These are phyloP conservation scores for Paraglomus occultum DNA, from an alignment of 192 early-diverging fungal genomes.

Conservation along the genomic window DNA sequence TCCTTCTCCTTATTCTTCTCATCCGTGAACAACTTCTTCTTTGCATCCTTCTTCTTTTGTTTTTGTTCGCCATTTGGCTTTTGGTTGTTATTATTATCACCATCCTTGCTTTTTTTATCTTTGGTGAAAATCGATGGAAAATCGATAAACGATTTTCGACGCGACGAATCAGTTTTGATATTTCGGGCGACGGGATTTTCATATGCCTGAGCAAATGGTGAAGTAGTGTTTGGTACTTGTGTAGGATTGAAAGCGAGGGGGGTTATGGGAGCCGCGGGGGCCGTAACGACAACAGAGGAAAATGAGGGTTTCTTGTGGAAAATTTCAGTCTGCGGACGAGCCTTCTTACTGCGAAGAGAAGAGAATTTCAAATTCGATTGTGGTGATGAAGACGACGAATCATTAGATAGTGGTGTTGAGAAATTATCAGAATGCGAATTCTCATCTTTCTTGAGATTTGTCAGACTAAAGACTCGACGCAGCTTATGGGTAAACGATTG, in stretches of 20 bases:
- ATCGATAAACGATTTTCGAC: not conserved
- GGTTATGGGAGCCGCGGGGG: no score
- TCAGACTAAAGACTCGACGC: conserved; percentile 10
- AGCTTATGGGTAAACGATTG: conserved; percentile 12
- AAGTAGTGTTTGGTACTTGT: no score
- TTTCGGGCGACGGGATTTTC: no score
- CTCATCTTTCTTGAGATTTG: conserved; percentile 4
- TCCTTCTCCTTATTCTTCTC: no score
- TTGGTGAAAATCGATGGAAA: not conserved
- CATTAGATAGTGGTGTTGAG: not conserved
- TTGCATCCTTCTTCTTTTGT: not conserved
- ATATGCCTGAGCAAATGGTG: no score
- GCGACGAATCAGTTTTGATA: not conserved
- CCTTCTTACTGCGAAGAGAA: no score
- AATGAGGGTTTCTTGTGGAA: no score
- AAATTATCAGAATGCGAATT: conserved; percentile 2
- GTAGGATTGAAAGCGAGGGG: no score
- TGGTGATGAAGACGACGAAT: not conserved
- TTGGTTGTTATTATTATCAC: not conserved
- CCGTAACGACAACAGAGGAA: no score
- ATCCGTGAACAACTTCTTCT: not conserved
- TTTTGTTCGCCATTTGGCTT: not conserved
- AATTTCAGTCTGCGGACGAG: no score
- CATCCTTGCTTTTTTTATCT: conserved; percentile 9
- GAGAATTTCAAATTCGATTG: not conserved